Evolutionary conservation across 2,329 filamentous ascomycete genomes (phyloP), one percentile per base, ranked within the genome.

Genomic region (Cadophora sp.): DNA sequence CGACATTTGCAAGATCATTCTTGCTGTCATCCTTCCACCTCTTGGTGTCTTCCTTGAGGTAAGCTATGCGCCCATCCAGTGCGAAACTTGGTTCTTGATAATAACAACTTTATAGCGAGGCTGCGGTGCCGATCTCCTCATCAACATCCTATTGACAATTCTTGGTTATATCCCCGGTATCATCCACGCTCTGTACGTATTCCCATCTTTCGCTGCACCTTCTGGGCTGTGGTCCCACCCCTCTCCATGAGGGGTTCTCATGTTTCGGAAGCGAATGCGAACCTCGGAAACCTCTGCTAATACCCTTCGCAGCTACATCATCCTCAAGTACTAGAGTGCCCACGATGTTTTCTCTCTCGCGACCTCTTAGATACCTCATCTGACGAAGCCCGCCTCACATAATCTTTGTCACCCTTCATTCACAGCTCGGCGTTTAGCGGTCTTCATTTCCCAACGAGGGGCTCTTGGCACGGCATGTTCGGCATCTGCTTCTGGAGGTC

Each of bases 121-220:
- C 77, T 97, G 94, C 83, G 91, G 91, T 79, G 89, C 90, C 74
- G 92, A 97, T 80, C 85, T 97, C 78, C 85, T 95, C 82, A 97
- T 97, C 88, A 97, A 97, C 90, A 92, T 97, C 81, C 86, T 94
- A 78, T 84, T 97, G 82, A 97, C 93, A 76, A 88, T 93, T 75
- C 84, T 93, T 75, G 89, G 80, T 78, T 81, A 83, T 81, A 86
- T 94, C 77, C 91, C 91, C 73, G 92, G 93, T 81, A 94, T 97
- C 83, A 93, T 97, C 81, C 94, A 97, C 85, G 94, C 94, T 71
- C 83, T 97, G 84, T 97, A 89, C 73, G 88, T 87, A 56, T 34
- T 55, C 51, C 50, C 31, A 31, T 6, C 27, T 48, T 50, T 59
- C 46, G 11, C 51, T 50, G 14, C 27, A 48, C 26, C 51, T 31